Percentiles rank a stretch among this genome's conserved stretches.
Conservation (phyloP, 768 basidiomycete species). For the Lactarius sanguifluus region DNA sequence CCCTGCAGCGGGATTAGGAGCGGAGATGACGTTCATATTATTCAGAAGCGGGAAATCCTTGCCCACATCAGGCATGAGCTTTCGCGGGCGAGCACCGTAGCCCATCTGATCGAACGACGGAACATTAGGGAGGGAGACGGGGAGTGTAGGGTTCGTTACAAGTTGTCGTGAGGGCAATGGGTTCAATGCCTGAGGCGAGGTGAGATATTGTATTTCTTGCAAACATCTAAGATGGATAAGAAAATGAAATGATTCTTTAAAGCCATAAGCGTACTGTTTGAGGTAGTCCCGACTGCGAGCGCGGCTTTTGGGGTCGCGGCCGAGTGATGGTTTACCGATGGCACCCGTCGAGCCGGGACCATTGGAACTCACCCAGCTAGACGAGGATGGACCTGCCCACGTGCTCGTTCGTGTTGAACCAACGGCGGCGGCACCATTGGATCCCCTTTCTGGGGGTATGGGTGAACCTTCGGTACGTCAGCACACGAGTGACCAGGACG, state of each 20-base stretch:
- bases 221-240: slow-evolving; percentile 63
- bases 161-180: slow-evolving; percentile 88
- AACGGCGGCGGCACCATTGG: slow-evolving; percentile 42
- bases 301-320: slow-evolving; percentile 93
- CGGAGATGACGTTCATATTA: slow-evolving; percentile 54
- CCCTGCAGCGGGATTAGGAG: slow-evolving; percentile 44
- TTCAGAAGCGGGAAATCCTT: slow-evolving; percentile 71
- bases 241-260: slow-evolving; percentile 73
- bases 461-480: slow-evolving; percentile 58
- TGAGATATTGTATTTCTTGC: slow-evolving; percentile 97
- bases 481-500: slow-evolving; percentile 16
- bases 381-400: slow-evolving; percentile 47
- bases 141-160: slow-evolving; percentile 60
- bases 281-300: slow-evolving; percentile 94
- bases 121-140: slow-evolving; percentile 66
- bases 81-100: slow-evolving; percentile 79
- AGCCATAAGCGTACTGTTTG: slow-evolving; percentile 88
- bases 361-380: slow-evolving; percentile 47
- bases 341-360: slow-evolving; percentile 42
- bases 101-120: slow-evolving; percentile 71
- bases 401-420: slow-evolving; percentile 54
- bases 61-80: slow-evolving; percentile 70
- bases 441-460: slow-evolving; percentile 58
- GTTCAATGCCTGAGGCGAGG: slow-evolving; percentile 96
- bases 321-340: slow-evolving; percentile 69